Percentiles rank a stretch among this genome's conserved stretches.
phyloP scores from a whole-genome alignment of 2,329 filamentous ascomycete species.

The Colletotrichum theobromicola region DNA sequence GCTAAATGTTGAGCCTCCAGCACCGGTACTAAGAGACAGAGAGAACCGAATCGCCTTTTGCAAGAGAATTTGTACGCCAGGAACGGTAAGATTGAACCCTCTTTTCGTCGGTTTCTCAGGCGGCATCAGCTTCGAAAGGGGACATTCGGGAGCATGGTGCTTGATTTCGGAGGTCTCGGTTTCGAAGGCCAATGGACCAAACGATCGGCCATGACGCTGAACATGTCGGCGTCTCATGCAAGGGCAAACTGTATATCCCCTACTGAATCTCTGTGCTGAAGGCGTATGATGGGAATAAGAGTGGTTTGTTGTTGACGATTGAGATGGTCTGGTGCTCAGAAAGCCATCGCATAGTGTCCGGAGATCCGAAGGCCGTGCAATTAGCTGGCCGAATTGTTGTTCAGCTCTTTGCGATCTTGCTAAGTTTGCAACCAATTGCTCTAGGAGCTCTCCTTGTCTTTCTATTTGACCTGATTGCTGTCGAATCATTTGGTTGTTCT shows the following conservation, averaged over 20 bases:
- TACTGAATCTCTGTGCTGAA: rapidly evolving
- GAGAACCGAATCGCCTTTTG: neutral
- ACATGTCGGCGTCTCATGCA: neutral
- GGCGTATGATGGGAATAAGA: neutral
- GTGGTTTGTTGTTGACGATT: neutral
- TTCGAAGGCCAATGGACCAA: neutral
- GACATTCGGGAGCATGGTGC: neutral
- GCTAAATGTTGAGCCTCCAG: neutral
- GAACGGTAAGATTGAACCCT: neutral
- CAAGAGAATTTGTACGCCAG: neutral
- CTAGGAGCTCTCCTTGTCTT: neutral
- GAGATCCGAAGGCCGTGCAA: neutral
- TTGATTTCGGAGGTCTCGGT: neutral
- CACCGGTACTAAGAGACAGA: neutral
- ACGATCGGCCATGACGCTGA: neutral
- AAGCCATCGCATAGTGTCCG: neutral
- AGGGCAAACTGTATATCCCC: neutral
- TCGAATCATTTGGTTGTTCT: neutral
- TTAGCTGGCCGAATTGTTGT: neutral
- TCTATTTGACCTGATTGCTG: neutral
- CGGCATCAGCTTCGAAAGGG: neutral
- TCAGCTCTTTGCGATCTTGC: neutral
- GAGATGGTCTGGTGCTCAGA: neutral
- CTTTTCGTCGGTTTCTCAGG: neutral
- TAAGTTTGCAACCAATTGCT: neutral